Base-by-base conservation (phyloP, 2,329 filamentous ascomycete species). In the Aspergillus oerlinghausenensis region DNA sequence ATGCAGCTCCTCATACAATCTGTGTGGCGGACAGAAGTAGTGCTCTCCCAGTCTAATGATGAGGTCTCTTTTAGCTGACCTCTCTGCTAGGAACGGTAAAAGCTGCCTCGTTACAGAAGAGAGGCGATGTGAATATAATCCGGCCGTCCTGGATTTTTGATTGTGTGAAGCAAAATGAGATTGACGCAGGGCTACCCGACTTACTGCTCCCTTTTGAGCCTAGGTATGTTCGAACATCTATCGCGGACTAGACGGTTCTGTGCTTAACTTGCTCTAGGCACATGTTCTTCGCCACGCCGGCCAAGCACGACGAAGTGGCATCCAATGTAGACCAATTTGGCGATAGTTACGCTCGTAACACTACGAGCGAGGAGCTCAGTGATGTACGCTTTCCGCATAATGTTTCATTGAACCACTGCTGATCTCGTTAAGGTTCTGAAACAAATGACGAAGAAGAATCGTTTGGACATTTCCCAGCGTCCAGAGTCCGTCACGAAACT, bases 141-240 rank as follows among this genome's bases (percentile, higher is more conserved):
- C 84, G 85, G 23, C 89, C 92, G 0, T 81, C 79, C 5, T 99
- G 94, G 94, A 77, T 97, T 2, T 79, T 89, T 28, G 92, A 97
- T 70, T 94, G 90, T 65, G 80, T 96, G 35, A 81, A 82, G 32
- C 81, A 81, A 57, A 79, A 77, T 48, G 80, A 86, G 60, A 67
- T 73, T 45, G 84, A 87, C 63, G 68, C 68, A 1, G 71, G 84
- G 72, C 73, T 81, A 61, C 53, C 79, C 1, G 82, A 80, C 3
- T 79, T 82, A 3, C 82, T 88, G 11, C 73, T 96, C 7, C 83
- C 96, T 0, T 77, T 82, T 3, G 86, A 88, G 60, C 79, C 82
- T 21, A 75, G 77, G 73, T 77, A 69, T 50, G 47, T 45, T 10
- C 51, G 10, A 29, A 11, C 28, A 29, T 50, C 17, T 50, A 4